Base-by-base conservation (phyloP, 2,329 filamentous ascomycete genomes). In the Zymoseptoria crescenta region DNA sequence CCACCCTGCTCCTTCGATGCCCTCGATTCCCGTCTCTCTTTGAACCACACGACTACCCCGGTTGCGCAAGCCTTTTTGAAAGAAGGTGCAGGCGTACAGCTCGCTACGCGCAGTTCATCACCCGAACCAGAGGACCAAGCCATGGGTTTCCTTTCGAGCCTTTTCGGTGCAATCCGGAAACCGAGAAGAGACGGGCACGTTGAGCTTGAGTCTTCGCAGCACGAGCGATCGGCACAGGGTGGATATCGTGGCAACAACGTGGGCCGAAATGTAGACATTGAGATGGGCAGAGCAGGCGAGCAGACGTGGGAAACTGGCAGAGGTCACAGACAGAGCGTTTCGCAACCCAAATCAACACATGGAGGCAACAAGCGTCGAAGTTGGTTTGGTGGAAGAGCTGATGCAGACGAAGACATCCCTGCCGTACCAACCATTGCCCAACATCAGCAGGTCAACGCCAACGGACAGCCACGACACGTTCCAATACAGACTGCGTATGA, bases 351-450 rank as follows among this genome's bases (percentile, higher is more conserved):
- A 21, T 59, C 62, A 13, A 45, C 29, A 50, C 51, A 59, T 54
- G 48, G 53, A 52, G 57, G 20, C 50, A 65, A 55, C 41, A 64
- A 62, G 30, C 65, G 67, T 8, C 64, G 63, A 54, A 69, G 67
- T 59, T 67, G 65, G 65, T 68, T 69, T 51, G 67, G 66, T 16
- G 66, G 62, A 10, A 58, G 53, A 13, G 61, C 62, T 4, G 63
- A 61, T 48, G 59, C 49, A 8, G 60, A 64, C 13, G 59, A 66
- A 27, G 62, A 64, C 56, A 56, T 65, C 13, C 65, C 65, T 13
- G 56, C 61, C 9, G 58, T 67, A 49, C 67, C 67, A 27, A 59
- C 59, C 45, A 41, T 66, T 29, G 60, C 41, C 52, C 29, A 8
- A 16, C 27, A 27, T 24, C 24, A 52, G 16, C 29, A 52, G 24